These are phyloP conservation scores for Cyclostephanos tholiformis DNA, from an alignment of 108 stramenopile genomes.

Conservation along the genomic window DNA sequence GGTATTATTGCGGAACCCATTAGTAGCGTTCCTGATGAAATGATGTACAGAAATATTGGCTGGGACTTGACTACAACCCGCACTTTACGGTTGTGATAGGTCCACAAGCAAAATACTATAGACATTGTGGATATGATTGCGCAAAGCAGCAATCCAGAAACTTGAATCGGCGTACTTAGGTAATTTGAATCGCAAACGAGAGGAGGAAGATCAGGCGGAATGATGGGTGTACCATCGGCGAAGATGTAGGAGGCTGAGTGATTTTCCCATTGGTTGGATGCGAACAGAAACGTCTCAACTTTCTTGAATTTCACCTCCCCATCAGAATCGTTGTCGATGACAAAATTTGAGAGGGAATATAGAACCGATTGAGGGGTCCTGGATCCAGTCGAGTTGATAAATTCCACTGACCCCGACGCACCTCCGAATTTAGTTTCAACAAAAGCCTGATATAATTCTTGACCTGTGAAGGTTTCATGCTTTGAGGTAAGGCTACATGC, in stretches of 20 bases:
- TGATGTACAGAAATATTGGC: slow-evolving; percentile 55
- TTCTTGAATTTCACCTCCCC: slow-evolving; percentile 23
- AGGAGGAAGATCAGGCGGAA: slow-evolving; percentile 46
- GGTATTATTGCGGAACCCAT: slow-evolving; percentile 50
- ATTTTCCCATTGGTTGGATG: slow-evolving; percentile 38
- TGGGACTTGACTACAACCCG: slow-evolving; percentile 58
- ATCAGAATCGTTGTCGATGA: slow-evolving; percentile 7
- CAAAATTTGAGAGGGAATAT: slow-evolving; percentile 49
- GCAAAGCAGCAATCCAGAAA: slow-evolving; percentile 11
- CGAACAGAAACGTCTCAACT: slow-evolving; percentile 36
- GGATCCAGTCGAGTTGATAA: slow-evolving; percentile 53
- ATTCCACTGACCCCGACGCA: slow-evolving; percentile 38
- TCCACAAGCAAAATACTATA: slow-evolving; percentile 47
- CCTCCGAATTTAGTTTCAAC: slow-evolving; percentile 47
- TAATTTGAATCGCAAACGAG: slow-evolving; percentile 12
- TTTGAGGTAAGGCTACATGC: slow-evolving; percentile 39
- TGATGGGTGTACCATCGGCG: slow-evolving; percentile 45
- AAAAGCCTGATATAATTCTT: slow-evolving; percentile 41
- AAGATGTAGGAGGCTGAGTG: slow-evolving; percentile 41
- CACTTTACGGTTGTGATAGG: slow-evolving; percentile 32
- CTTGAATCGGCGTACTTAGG: slow-evolving; percentile 11
- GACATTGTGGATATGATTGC: slow-evolving; percentile 25
- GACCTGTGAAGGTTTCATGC: slow-evolving; percentile 38
- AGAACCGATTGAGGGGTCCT: slow-evolving; percentile 39
- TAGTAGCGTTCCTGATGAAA: slow-evolving; percentile 39